Percentiles rank a stretch among this genome's conserved stretches.
Evolutionary conservation across 2,329 filamentous ascomycete species (phyloP).

Genomic region (Phialophora chinensis): DNA sequence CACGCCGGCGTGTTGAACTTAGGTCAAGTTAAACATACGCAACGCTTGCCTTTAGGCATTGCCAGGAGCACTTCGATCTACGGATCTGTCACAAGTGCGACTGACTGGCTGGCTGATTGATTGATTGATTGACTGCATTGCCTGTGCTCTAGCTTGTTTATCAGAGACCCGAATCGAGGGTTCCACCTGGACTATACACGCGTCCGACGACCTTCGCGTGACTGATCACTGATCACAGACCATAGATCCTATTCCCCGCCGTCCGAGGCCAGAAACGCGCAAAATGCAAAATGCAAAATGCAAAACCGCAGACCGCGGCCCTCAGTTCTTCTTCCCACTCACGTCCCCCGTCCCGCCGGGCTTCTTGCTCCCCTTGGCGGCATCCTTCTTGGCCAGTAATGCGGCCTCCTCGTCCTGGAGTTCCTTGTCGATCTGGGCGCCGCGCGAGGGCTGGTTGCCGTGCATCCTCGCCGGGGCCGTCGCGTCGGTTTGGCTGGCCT

Average conservation of each 20-base stretch:
- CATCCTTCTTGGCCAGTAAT: constrained; percentile 52
- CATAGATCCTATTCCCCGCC: neutral
- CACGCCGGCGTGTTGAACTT: neutral
- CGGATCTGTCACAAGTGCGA: too few relatives aligned
- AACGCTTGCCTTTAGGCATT: neutral
- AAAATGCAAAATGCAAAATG: neutral
- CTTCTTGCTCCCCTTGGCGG: constrained; percentile 28
- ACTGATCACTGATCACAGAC: too few relatives aligned
- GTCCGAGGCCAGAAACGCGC: too few relatives aligned
- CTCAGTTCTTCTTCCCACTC: neutral
- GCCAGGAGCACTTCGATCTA: too few relatives aligned
- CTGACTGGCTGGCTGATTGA: too few relatives aligned
- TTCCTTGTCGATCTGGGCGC: constrained; percentile 55
- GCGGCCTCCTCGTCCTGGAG: constrained; percentile 52
- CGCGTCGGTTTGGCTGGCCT: constrained; percentile 46
- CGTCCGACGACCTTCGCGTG: too few relatives aligned
- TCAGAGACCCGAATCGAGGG: too few relatives aligned
- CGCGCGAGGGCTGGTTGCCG: constrained; percentile 55
- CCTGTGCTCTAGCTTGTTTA: too few relatives aligned
- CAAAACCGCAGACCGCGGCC: too few relatives aligned
- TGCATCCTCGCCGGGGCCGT: constrained; percentile 51
- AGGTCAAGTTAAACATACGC: neutral
- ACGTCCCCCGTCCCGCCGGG: neutral
- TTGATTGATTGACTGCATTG: too few relatives aligned
- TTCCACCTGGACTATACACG: neutral